Evolutionary conservation across 306 rosid species (phyloP), one percentile per base, ranked within the genome.

Genomic region (Herpetospermum pedunculosum): DNA sequence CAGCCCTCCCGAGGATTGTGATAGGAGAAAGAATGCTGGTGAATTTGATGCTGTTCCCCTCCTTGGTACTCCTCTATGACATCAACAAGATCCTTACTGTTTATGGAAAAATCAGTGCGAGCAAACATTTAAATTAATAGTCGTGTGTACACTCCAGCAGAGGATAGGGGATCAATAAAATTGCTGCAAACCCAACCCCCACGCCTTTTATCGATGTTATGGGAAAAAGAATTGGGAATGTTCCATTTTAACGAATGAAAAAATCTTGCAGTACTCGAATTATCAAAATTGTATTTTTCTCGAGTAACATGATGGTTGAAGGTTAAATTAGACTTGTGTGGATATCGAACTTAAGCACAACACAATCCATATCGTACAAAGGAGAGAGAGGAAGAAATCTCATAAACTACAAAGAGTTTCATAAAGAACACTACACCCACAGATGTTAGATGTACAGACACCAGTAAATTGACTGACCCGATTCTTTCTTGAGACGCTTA

Each of bases 21-120:
- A 77, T 30, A 55, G 44, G 29, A 87, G 57, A 47, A 83, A 71
- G 59, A 77, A 67, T 29, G 75, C 86, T 63, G 44, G 80, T 12
- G 90, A 84, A 30, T 62, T 88, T 67, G 92, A 88, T 32, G 82
- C 81, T 37, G 21, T 83, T 72, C 90, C 92, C 46, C 90, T 92
- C 70, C 85, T 92, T 34, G 69, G 80, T 10, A 81, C 78, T 41
- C 21, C 83, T 40, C 77, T 80, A 37, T 90, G 87, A 77, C 81
- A 87, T 73, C 35, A 23, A 83, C 43, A 84, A 76, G n/a, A 65
- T 71, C 58, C 8, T 69, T 8, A 25, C 37, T 69, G 55, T 69
- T 23, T 25, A 23, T 67, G 28, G 25, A 43, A 69, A 28, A 44
- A 69, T 26, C 14, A 26, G 73, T 0, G 2, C 0, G 15, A 43